A percentile compares a stretch with the other conserved stretches of the same genome.
Conservation (phyloP, 495 filamentous ascomycete species). For the Cercophora newfieldiana region DNA sequence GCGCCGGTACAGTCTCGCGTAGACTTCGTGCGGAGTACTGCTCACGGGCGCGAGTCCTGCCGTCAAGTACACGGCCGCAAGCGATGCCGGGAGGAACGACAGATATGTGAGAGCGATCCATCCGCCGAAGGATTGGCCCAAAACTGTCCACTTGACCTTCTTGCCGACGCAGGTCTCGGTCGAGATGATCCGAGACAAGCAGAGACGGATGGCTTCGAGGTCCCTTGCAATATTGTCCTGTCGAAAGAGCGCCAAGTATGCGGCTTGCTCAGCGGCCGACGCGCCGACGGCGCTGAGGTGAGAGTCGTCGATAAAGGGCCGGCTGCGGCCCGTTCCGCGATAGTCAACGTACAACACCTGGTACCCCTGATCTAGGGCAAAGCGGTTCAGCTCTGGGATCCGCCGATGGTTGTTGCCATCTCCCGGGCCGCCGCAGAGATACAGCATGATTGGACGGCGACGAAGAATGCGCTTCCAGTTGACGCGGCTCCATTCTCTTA, state of each 20-base stretch:
- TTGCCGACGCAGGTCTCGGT: neutral
- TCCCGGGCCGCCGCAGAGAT: constrained; percentile 70
- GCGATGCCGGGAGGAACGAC: constrained; percentile 67
- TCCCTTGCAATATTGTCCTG: constrained; percentile 87
- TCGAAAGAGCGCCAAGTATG: constrained; percentile 75
- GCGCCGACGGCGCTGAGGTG: constrained; percentile 24
- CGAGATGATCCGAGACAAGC: constrained; percentile 48
- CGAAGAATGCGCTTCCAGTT: neutral
- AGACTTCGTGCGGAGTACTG: constrained; percentile 68
- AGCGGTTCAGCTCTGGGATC: constrained; percentile 56
- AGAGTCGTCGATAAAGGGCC: constrained; percentile 64
- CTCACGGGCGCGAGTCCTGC: constrained; percentile 78
- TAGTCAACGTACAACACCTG: constrained; percentile 81
- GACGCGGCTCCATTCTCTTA: neutral
- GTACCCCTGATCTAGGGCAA: constrained; percentile 72
- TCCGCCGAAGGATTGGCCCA: constrained; percentile 89
- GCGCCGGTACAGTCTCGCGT: constrained; percentile 63
- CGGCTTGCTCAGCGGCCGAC: constrained; percentile 56
- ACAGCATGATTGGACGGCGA: constrained; percentile 35
- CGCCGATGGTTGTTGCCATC: constrained; percentile 66
- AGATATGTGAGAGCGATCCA: constrained; percentile 80
- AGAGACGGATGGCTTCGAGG: constrained; percentile 77
- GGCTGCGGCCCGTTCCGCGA: constrained; percentile 80
- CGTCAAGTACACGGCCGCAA: constrained; percentile 75
- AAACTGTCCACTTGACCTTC: constrained; percentile 69